Base-by-base conservation (phyloP, 2,329 filamentous ascomycete genomes). In the Fusarium neocosmosporiellum region DNA sequence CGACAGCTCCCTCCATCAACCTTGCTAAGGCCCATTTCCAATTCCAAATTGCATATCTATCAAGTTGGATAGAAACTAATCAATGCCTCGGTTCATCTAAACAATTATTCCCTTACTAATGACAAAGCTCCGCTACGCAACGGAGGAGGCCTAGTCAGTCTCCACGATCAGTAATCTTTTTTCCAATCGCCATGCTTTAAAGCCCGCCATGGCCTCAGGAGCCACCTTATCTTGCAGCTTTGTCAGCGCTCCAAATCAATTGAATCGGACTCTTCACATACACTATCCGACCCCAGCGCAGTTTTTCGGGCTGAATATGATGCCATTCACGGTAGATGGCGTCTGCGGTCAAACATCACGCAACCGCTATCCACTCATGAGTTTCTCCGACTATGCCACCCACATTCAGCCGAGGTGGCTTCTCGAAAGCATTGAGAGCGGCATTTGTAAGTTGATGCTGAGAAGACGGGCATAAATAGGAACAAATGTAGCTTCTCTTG, bases 81-180 rank as follows among this genome's bases (percentile, higher is more conserved):
- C 46, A 50, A 50, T 50, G 2, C 46, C 46, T 31, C 18, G 24
- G 46, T 20, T 50, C 46, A 50, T 50, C 10, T 50, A 50, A 31
- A 20, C 46, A 50, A 50, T n/a, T 50, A 31, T 20, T 14, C 27
- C 27, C 7, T 31, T 9, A 11, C 18, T 11, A 31, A 50, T 50
- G 46, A 50, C 46, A 50, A 50, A 50, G 46, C 10, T 31, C 46
- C 46, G 27, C 46, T 31, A 13, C 27, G 46, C 27, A n/a, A 14
- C 46, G 46, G 46, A 50, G 27, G 46, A 31, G 18, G 46, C 46
- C 46, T 13, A 20, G 13, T 11, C 46, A 57, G 10, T 31, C 24
- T 24, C 34, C 20, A 27, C 41, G 58, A 66, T 62, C 58, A 57
- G 14, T 66, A 66, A 62, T 65, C 63, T 24, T 31, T 27, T 20